phyloP scores from a whole-genome alignment of 2,329 filamentous ascomycete species.

The Alternaria ethzedia region DNA sequence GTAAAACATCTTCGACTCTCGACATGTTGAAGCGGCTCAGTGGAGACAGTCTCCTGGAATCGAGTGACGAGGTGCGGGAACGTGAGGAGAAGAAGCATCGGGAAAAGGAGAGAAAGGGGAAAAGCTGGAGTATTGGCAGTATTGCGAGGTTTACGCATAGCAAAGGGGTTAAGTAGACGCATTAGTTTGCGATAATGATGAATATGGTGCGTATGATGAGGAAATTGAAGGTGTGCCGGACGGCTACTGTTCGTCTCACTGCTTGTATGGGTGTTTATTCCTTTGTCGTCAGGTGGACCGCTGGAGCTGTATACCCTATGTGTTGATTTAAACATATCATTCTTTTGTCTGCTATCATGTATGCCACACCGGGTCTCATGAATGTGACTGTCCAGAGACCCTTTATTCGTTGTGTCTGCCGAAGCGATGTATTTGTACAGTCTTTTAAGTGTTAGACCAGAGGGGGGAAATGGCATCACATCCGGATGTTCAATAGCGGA shows the following conservation, averaged over 20 bases:
- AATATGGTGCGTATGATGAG: neutral
- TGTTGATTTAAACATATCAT: neutral
- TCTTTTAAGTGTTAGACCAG: neutral
- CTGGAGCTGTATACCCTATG: neutral
- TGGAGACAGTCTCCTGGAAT: conserved; percentile 9
- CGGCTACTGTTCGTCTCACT: too few species aligned
- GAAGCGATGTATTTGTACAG: neutral
- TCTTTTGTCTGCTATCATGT: neutral
- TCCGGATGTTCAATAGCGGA: neutral
- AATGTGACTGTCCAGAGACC: neutral
- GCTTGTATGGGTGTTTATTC: neutral
- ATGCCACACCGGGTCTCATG: neutral
- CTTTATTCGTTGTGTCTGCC: neutral
- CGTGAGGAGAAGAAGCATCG: conserved; percentile 11
- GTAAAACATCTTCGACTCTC: neutral
- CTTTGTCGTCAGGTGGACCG: neutral
- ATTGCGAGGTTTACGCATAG: conserved; percentile 24
- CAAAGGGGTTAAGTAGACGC: conserved; percentile 38
- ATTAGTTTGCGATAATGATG: conserved; percentile 8
- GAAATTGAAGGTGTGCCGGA: neutral
- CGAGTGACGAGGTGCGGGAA: conserved; percentile 9
- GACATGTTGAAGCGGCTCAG: neutral
- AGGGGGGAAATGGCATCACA: neutral
- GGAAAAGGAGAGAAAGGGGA: conserved; percentile 30
- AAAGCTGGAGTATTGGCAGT: conserved; percentile 38